A percentile compares a stretch with the other conserved stretches of the same genome.
phyloP scores from a whole-genome alignment of 306 rosid genomes.

The Geum urbanum region DNA sequence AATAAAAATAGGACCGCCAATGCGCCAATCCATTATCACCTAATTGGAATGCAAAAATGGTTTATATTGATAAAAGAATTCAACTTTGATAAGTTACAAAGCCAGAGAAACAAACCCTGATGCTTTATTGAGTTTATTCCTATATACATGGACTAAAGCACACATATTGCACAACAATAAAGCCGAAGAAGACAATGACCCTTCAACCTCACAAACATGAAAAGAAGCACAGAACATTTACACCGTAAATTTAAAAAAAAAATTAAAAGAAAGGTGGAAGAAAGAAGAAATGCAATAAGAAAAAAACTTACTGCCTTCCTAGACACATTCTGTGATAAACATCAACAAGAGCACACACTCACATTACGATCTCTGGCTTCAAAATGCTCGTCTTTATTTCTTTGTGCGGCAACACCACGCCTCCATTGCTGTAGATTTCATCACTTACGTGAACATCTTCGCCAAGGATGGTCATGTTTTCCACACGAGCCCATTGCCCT shows the following conservation, averaged over 20 bases:
- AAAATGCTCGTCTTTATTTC: constrained; percentile 90
- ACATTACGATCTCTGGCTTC: constrained; percentile 98
- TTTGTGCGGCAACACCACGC: constrained; percentile 95
- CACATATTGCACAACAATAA: constrained; percentile 32
- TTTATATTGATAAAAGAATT: not conserved
- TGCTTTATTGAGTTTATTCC: constrained; percentile 35
- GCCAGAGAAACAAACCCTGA: constrained; percentile 22
- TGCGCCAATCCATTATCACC: too few species aligned
- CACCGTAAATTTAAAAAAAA: constrained; percentile 3
- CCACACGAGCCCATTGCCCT: constrained; percentile 98
- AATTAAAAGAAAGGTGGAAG: not conserved
- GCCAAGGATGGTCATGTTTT: constrained; percentile 94
- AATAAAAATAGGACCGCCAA: not conserved
- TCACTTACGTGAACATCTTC: constrained; percentile 94
- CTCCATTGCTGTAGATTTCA: constrained; percentile 91
- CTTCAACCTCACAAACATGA: constrained; percentile 23
- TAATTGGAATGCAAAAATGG: constrained; percentile 2
- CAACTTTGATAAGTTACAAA: constrained; percentile 6
- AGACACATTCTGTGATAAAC: constrained; percentile 15
- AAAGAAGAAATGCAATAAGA: constrained; percentile 15
- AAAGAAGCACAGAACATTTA: constrained; percentile 18
- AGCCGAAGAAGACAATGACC: constrained; percentile 17
- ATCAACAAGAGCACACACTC: constrained; percentile 23
- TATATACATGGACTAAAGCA: constrained; percentile 30
- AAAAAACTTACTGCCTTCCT: constrained; percentile 1